These are phyloP conservation scores for Yarrowia porcina DNA, from an alignment of 805 yeast species.

Conservation along the genomic window DNA sequence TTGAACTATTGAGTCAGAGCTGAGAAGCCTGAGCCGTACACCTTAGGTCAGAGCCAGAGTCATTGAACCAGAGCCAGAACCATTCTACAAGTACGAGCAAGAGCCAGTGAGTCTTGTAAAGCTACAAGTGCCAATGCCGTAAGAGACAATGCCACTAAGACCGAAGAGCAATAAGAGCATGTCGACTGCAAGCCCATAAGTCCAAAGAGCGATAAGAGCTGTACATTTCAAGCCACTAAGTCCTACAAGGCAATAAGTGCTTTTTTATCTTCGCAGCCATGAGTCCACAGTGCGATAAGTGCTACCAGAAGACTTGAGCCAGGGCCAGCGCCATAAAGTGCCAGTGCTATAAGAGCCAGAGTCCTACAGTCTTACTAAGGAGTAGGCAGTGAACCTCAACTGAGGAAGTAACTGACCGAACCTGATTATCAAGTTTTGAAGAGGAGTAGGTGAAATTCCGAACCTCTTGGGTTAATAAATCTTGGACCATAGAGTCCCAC, in stretches of 20 bases:
- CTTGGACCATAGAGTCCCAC: no score
- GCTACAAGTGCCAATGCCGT: constrained; percentile 3
- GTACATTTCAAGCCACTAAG: no score
- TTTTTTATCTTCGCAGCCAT: not conserved
- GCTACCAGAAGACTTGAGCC: not conserved
- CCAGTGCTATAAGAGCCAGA: not conserved
- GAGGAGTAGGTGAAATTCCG: no score
- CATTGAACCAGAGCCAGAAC: not conserved
- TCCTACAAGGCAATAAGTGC: constrained; percentile 1
- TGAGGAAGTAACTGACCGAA: not conserved
- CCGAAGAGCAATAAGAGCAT: no score
- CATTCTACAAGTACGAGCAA: not conserved
- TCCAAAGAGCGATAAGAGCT: no score
- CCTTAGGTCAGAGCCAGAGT: not conserved
- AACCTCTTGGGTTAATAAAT: no score
- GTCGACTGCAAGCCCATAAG: no score
- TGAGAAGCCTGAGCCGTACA: not conserved
- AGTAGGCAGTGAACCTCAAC: not conserved
- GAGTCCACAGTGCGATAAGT: not conserved
- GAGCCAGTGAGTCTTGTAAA: not conserved
- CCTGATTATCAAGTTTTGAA: not conserved
- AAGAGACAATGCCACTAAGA: no score
- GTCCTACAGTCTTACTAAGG: no score
- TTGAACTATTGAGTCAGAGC: not conserved
- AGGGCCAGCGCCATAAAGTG: not conserved